These are phyloP conservation scores for Magnolia changhungtana DNA, from an alignment of 164 flowering plant genomes.

Conservation along the genomic window DNA sequence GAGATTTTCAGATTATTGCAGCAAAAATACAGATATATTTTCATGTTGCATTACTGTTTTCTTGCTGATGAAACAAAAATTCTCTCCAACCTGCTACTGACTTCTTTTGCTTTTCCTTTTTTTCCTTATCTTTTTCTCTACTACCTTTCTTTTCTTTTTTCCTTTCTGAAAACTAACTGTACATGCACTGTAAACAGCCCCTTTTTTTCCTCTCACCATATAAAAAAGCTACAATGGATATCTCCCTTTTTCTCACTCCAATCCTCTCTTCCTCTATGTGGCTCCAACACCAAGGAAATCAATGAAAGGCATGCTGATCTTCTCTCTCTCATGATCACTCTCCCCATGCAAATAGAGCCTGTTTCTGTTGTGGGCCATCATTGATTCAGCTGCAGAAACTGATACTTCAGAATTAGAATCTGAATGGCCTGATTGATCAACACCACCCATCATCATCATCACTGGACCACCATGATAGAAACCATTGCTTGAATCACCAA, in stretches of 20 bases:
- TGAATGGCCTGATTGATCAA: constrained; percentile 26
- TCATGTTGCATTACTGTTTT: background rate
- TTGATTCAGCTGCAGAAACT: constrained; percentile 39
- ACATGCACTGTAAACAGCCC: constrained; percentile 12
- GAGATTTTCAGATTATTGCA: background rate
- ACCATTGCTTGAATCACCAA: constrained; percentile 15
- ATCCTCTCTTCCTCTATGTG: constrained; percentile 11
- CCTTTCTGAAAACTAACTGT: constrained; percentile 10
- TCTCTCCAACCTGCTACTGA: background rate
- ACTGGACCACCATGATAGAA: constrained; percentile 3
- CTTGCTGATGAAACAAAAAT: background rate
- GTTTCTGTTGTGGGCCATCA: constrained; percentile 25
- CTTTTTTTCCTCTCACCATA: background rate
- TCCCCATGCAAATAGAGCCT: constrained; percentile 20
- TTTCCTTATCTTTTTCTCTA: background rate
- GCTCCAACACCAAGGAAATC: constrained; percentile 70
- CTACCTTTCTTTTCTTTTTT: background rate
- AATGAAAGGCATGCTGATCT: constrained; percentile 34
- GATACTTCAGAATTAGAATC: constrained; percentile 47
- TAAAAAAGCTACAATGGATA: constrained; percentile 1
- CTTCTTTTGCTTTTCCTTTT: background rate
- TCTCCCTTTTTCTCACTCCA: background rate
- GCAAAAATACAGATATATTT: background rate
- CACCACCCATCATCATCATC: constrained; percentile 9
- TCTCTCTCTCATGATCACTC: constrained; percentile 18